Conservation (phyloP, 306 rosid genomes). For the Vigna reflexopilosa region DNA sequence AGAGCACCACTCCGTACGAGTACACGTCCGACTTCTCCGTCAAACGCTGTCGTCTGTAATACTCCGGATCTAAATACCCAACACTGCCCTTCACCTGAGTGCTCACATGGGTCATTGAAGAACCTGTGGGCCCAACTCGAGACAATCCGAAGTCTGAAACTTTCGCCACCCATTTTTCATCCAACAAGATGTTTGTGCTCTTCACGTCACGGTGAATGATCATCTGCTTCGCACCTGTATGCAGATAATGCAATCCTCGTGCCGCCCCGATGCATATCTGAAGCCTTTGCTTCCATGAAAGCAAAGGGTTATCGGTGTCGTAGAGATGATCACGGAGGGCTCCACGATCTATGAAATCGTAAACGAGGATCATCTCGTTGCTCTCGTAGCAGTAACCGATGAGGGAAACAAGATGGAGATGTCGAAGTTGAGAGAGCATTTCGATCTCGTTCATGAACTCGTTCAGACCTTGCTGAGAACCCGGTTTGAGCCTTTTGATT, state of each 20-base stretch:
- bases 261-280: neutral
- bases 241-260: neutral
- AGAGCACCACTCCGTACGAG: constrained; percentile 36
- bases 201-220: neutral
- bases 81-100: constrained; percentile 19
- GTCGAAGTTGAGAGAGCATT: constrained; percentile 59
- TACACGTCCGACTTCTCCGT: constrained; percentile 20
- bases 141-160: neutral
- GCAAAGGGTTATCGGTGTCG: neutral
- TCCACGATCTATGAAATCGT: constrained; percentile 28
- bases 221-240: neutral
- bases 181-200: neutral
- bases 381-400: constrained; percentile 52
- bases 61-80: constrained; percentile 5
- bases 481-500: constrained; percentile 7
- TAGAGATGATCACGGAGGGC: constrained; percentile 40
- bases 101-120: constrained; percentile 1
- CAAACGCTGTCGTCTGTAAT: constrained; percentile 22
- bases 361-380: constrained; percentile 18
- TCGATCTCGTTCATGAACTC: constrained; percentile 64
- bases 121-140: neutral
- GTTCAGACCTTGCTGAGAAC: constrained; percentile 40
- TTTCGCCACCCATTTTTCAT: neutral
- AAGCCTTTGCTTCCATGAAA: neutral
- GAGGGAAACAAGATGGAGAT: constrained; percentile 48